These are phyloP conservation scores for Aureobasidium melanogenum DNA, from an alignment of 2,329 filamentous ascomycete genomes.

Conservation along the genomic window DNA sequence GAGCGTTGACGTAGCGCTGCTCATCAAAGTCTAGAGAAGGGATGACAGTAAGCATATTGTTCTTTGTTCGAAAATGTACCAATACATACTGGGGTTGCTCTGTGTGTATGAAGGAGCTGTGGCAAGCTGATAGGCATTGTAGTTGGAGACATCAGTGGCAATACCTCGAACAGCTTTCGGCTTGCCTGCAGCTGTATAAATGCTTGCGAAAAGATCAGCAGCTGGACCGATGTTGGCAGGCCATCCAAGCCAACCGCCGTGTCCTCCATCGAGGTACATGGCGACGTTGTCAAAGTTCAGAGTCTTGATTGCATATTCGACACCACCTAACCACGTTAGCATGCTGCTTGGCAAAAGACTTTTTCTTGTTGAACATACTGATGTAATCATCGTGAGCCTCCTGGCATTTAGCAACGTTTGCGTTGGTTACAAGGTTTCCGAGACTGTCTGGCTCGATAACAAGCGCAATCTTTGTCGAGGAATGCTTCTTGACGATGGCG, in stretches of 20 bases:
- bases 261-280: conserved; percentile 56
- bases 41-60: not conserved
- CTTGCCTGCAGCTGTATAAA: conserved; percentile 40
- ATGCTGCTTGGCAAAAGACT: no score
- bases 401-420: conserved; percentile 45
- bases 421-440: conserved; percentile 55
- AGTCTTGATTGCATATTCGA: conserved; percentile 46
- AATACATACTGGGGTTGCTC: conserved; percentile 29
- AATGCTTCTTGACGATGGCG: conserved; percentile 43
- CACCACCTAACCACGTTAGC: conserved; percentile 23
- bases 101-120: conserved; percentile 37
- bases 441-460: conserved; percentile 53
- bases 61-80: not conserved
- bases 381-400: conserved; percentile 47
- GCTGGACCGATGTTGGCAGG: conserved; percentile 46
- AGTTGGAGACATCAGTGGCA: conserved; percentile 51
- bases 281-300: conserved; percentile 54
- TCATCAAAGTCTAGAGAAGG: conserved; percentile 38
- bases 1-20: conserved; percentile 42
- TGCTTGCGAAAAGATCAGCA: conserved; percentile 37
- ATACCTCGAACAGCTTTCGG: conserved; percentile 44
- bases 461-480: conserved; percentile 43
- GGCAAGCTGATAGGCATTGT: conserved; percentile 44
- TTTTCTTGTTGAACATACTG: conserved; percentile 20
- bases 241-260: conserved; percentile 59